Evolutionary conservation across 139 green algal species (phyloP).

Genomic region (Chlamydomonas sp.): DNA sequence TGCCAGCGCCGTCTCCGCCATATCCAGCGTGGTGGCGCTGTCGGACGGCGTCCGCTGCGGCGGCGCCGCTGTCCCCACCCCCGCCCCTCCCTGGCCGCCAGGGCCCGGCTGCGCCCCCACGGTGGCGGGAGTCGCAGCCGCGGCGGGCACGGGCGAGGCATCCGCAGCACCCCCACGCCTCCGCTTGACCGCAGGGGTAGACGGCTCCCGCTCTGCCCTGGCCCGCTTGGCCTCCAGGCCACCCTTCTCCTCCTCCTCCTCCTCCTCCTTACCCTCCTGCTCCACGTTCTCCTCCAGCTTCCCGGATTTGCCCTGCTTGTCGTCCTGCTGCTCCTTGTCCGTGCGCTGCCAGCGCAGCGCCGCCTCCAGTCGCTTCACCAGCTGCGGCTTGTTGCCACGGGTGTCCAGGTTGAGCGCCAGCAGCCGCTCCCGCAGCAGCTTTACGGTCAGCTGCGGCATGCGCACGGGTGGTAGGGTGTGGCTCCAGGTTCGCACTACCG

Average conservation of each 20-base stretch:
- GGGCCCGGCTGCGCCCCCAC: neutral
- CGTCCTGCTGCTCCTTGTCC: neutral
- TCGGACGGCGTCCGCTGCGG: neutral
- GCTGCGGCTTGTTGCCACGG: conserved; percentile 44
- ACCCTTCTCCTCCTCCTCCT: neutral
- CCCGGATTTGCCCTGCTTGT: neutral
- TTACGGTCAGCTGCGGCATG: conserved; percentile 51
- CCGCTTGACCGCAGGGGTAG: no score
- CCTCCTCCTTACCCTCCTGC: conserved; percentile 16
- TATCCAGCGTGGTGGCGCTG: neutral
- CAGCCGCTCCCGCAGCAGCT: conserved; percentile 52
- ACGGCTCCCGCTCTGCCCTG: neutral
- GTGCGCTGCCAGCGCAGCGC: conserved; percentile 4
- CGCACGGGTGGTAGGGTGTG: neutral
- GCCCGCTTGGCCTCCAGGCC: neutral
- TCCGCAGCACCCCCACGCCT: neutral
- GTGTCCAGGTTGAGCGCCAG: conserved; percentile 33
- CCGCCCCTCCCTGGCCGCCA: neutral
- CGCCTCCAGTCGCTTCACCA: conserved; percentile 47
- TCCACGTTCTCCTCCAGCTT: conserved; percentile 5
- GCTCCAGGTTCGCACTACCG: neutral
- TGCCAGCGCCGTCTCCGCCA: neutral
- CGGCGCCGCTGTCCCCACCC: neutral
- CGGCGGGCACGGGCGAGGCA: neutral
- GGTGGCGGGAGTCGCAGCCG: neutral